phyloP scores from a whole-genome alignment of 176 grass and related monocot species.

The Eremochloa ophiuroides region DNA sequence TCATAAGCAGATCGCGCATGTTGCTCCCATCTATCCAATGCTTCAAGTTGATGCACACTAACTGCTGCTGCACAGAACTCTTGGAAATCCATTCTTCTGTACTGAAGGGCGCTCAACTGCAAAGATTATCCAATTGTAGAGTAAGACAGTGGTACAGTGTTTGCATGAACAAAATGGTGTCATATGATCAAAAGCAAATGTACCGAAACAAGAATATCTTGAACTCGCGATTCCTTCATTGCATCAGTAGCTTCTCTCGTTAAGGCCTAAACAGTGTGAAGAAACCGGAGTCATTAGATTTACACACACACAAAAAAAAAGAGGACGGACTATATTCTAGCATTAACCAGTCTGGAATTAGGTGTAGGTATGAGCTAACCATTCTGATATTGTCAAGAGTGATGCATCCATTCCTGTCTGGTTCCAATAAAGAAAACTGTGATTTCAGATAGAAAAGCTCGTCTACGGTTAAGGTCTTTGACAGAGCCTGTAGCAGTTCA shows the following conservation, averaged over 20 bases:
- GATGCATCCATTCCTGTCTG: conserved; percentile 70
- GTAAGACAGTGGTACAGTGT: not conserved
- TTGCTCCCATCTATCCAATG: conserved; percentile 86
- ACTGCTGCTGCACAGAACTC: conserved; percentile 75
- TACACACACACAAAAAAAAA: not conserved
- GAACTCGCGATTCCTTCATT: conserved; percentile 77
- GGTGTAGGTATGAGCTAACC: conserved; percentile 33
- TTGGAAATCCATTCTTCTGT: conserved; percentile 86
- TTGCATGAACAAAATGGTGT: conserved; percentile 4
- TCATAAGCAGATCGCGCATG: conserved; percentile 76
- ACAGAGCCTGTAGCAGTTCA: conserved; percentile 58
- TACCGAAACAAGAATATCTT: conserved; percentile 71
- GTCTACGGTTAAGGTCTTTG: conserved; percentile 74
- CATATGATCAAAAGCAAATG: not conserved
- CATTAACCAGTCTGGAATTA: not conserved
- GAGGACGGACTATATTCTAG: not conserved
- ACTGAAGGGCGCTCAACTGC: conserved; percentile 73
- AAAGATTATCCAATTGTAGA: conserved; percentile 15
- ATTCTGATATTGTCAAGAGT: conserved; percentile 79
- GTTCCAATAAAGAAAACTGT: conserved; percentile 70
- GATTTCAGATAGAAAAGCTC: conserved; percentile 78
- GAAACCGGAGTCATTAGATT: not conserved
- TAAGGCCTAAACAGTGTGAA: conserved; percentile 37
- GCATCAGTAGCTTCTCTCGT: conserved; percentile 73
- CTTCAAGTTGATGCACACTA: conserved; percentile 83